Conservation (phyloP, 179 eudicot species). For the Actinidia chinensis region DNA sequence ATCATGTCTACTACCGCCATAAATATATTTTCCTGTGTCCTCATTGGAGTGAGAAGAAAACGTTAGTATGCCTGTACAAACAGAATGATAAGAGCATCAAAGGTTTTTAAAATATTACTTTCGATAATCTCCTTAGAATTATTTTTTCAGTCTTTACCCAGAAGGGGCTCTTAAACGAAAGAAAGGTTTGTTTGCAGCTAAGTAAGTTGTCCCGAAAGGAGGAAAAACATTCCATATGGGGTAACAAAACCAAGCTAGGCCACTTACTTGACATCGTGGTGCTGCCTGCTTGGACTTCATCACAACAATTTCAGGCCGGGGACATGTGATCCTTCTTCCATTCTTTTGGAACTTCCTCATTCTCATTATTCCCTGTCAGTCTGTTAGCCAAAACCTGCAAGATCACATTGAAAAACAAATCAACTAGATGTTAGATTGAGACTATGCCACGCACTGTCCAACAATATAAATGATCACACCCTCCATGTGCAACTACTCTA, state of each 20-base stretch:
- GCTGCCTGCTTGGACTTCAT: conserved; percentile 69
- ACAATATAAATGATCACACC: too few relatives aligned
- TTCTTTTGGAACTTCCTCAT: conserved; percentile 72
- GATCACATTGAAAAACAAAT: neutral
- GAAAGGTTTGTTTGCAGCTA: neutral
- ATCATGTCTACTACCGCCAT: too few relatives aligned
- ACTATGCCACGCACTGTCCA: neutral
- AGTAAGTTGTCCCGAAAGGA: neutral
- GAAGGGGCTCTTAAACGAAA: neutral
- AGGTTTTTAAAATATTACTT: too few relatives aligned
- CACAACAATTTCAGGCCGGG: conserved; percentile 76
- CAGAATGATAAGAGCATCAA: too few relatives aligned
- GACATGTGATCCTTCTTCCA: conserved; percentile 41
- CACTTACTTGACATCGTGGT: conserved; percentile 75
- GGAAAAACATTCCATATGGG: neutral
- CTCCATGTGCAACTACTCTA: neutral
- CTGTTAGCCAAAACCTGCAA: conserved; percentile 87
- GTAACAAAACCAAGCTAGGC: neutral
- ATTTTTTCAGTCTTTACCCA: too few relatives aligned
- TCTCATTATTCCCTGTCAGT: conserved; percentile 85
- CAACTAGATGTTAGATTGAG: neutral
- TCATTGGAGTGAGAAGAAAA: too few relatives aligned
- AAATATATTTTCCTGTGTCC: too few relatives aligned
- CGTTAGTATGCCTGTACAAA: too few relatives aligned
- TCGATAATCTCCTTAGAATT: too few relatives aligned